Base-by-base conservation (phyloP, 129 eudicot species). In the Saussurea involucrata region DNA sequence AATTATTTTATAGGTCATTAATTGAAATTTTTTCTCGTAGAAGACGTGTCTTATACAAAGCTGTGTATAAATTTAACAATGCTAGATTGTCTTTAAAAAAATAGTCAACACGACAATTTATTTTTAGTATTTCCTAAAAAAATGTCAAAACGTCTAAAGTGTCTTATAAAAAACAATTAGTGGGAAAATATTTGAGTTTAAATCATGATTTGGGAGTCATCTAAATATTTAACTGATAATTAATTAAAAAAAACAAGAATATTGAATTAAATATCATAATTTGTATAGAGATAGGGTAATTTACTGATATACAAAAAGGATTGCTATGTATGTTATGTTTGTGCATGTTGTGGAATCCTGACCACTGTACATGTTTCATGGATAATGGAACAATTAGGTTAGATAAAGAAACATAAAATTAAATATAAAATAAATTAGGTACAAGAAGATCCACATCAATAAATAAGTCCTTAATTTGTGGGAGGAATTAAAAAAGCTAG, bases 371-470 rank as follows among this genome's bases (percentile, higher is more conserved):
- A 53, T 25, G 42, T 46, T 70, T 46, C 61, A 36, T 29, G 29
- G 55, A 32, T 66, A 76, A 67, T 68, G 74, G 74, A 76, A 68
- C 34, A 68, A 76, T 76, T 76, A 76, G 74, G 81, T 67, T 76
- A 3, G 67, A 32, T 53, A 13, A 3, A 33, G 53, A 33, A 68
- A 68, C 4, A 31, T 1, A 27, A 29, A 29, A 21, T 64, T 28
- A 12, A 66, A 76, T 18, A 28, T 6, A 49, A 53, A 28, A 76
- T 10, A 31, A 76, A 76, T 71, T 71, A 71, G 75, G 75, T 71
- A 71, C 46, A 71, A 34, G 44, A 27, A 49, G 58, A 42, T 27
- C 17, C 9, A 25, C 21, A 71, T 24, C 6, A 12, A 71, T 44
- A 27, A 27, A 71, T 13, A 22, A 27, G 8, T 17, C 22, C 44